A percentile compares a stretch with the other conserved stretches of the same genome.
phyloP scores from a whole-genome alignment of 2,329 filamentous ascomycete genomes.

The Hypoxylon sp. region DNA sequence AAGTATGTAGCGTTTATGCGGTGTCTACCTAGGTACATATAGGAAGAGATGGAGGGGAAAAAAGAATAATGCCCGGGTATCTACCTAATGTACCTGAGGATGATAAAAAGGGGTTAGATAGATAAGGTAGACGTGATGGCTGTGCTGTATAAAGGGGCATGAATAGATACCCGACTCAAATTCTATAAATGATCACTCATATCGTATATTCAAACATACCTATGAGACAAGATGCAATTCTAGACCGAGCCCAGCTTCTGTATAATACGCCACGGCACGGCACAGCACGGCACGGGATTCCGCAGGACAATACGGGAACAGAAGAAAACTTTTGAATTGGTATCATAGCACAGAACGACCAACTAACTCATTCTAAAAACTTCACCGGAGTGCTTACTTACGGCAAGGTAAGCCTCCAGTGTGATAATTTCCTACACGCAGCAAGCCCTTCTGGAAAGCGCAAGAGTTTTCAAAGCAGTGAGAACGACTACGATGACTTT shows the following conservation, averaged over 20 bases:
- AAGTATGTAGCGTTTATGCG: neutral
- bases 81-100: neutral
- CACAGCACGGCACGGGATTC: neutral
- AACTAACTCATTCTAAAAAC: slow-evolving; percentile 4
- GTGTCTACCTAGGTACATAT: too few species aligned
- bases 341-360: slow-evolving; percentile 30
- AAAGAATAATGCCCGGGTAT: neutral
- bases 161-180: slow-evolving; percentile 40
- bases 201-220: neutral
- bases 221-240: neutral
- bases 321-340: slow-evolving; percentile 34
- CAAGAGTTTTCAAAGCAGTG: neutral
- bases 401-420: neutral
- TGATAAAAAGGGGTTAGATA: neutral
- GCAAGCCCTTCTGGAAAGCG: too few species aligned
- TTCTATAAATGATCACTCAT: neutral
- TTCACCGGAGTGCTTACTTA: neutral
- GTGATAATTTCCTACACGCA: slow-evolving; percentile 10
- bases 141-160: slow-evolving; percentile 7
- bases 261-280: neutral
- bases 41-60: neutral
- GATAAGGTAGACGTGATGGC: neutral
- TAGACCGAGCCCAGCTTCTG: neutral
- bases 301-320: neutral
- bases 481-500: too few species aligned